These are phyloP conservation scores for Ramaria rubella DNA, from an alignment of 768 basidiomycete species.

Conservation along the genomic window DNA sequence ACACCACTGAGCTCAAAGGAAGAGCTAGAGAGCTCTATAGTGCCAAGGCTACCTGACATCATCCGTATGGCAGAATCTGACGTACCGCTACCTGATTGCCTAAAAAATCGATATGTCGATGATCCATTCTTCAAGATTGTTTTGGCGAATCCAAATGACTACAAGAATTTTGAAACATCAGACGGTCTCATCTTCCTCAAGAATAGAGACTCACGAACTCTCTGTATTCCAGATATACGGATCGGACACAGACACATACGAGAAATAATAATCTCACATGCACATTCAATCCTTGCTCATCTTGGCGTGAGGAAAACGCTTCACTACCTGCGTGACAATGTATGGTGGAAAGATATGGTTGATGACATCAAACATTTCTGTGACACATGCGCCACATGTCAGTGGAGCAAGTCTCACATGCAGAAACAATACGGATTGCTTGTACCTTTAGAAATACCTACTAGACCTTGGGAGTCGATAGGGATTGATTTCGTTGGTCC, in stretches of 20 bases:
- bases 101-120: constrained; percentile 16
- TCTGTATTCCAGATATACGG: constrained; percentile 12
- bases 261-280: constrained; percentile 32
- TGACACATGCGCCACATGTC: constrained; percentile 20
- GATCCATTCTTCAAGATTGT: constrained; percentile 25
- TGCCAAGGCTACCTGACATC: too few species aligned
- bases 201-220: too few species aligned
- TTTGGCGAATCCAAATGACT: constrained; percentile 3
- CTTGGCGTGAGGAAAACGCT: constrained; percentile 22
- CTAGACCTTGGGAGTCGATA: too few species aligned
- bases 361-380: constrained; percentile 20
- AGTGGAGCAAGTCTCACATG: constrained; percentile 20
- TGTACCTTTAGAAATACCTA: constrained; percentile 21
- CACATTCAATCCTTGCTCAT: constrained; percentile 24
- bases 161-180: constrained; percentile 10
- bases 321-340: constrained; percentile 14
- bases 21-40: too few species aligned
- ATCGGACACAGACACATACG: constrained; percentile 9
- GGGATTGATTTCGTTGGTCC: constrained; percentile 21
- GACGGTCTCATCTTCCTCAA: constrained; percentile 11
- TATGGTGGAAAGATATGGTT: constrained; percentile 18
- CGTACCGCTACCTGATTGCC: background rate
- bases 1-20: too few species aligned
- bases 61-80: too few species aligned
- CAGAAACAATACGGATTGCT: constrained; percentile 22